Evolutionary conservation across 306 rosid genomes (phyloP), one percentile per base, ranked within the genome.

Genomic region (Astragalus glycyphyllos): DNA sequence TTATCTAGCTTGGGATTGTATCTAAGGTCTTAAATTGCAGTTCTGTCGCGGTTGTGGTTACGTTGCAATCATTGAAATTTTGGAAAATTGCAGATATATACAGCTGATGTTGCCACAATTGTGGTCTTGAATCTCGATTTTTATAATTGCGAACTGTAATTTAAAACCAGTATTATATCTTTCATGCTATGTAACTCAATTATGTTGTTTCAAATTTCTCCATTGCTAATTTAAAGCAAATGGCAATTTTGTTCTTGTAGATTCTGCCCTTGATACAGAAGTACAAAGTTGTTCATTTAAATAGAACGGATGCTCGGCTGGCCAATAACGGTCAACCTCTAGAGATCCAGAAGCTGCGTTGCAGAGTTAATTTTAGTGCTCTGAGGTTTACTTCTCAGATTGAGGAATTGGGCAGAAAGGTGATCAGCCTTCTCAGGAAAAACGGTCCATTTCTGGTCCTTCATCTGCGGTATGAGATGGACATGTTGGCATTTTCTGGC

Each of bases 401-500:
- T 66, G 97, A 94, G 79, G 96, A 91, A 76, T 79, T 94, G 85
- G 99, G 96, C 56, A 86, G 79, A 77, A 89, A 84, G 88, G 99
- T 94, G 75, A 89, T 94, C 82, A 75, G 55, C 67, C 97, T 90
- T 66, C 73, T 94, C 47, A 82, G 85, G 82, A 74, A 77, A 81
- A 90, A 90, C 26, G 97, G 98, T 70, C 96, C 87, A 4, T 87
- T 93, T 84, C 79, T 93, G 70, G 99, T 94, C 5, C 99, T 94
- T 78, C 99, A 94, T 83, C 88, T 94, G 47, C 83, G 99, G 81
- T 94, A 87, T 80, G 99, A 94, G 80, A 94, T 94, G 99, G 99
- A 94, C 81, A 94, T 94, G 99, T 65, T 94, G 79, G 97, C 99
- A 64, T 94, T 94, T 89, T 94, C 99, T 78, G 99, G 99, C 42